Conservation (phyloP, 345 rosid genomes). For the Raphanus sativus region DNA sequence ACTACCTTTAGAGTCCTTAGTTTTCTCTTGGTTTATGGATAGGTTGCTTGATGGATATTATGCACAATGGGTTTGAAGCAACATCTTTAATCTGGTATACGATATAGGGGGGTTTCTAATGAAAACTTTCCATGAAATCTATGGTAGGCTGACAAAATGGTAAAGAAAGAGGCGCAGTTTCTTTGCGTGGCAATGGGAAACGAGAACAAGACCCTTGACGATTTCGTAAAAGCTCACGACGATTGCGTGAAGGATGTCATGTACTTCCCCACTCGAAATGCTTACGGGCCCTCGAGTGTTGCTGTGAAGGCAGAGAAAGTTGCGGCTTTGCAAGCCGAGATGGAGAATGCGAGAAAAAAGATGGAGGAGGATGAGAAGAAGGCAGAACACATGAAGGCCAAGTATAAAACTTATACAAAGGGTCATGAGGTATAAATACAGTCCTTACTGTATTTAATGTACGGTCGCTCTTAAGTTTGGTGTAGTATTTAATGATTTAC, state of each 20-base stretch:
- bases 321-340: conserved; percentile 76
- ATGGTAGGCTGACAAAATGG: conserved; percentile 66
- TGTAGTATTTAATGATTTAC: not conserved
- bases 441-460: not conserved
- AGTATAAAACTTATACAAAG: conserved; percentile 74
- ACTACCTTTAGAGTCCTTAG: not conserved
- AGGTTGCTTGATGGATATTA: not conserved
- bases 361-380: conserved; percentile 84
- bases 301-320: conserved; percentile 89
- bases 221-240: conserved; percentile 83
- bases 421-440: conserved; percentile 80
- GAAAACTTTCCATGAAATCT: not conserved
- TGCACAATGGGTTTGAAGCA: conserved; percentile 8
- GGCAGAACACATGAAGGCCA: conserved; percentile 77
- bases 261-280: conserved; percentile 91
- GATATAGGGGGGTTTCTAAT: not conserved
- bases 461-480: not conserved
- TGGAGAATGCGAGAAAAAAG: conserved; percentile 67
- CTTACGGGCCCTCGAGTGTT: conserved; percentile 90
- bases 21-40: conserved; percentile 4
- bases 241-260: conserved; percentile 89
- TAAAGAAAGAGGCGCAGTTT: conserved; percentile 67
- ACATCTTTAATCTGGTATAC: not conserved
- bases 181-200: conserved; percentile 91
- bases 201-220: conserved; percentile 77